A percentile compares a stretch with the other conserved stretches of the same genome.
phyloP scores from a whole-genome alignment of 2,329 filamentous ascomycete genomes.

The Microdochium bolleyi region DNA sequence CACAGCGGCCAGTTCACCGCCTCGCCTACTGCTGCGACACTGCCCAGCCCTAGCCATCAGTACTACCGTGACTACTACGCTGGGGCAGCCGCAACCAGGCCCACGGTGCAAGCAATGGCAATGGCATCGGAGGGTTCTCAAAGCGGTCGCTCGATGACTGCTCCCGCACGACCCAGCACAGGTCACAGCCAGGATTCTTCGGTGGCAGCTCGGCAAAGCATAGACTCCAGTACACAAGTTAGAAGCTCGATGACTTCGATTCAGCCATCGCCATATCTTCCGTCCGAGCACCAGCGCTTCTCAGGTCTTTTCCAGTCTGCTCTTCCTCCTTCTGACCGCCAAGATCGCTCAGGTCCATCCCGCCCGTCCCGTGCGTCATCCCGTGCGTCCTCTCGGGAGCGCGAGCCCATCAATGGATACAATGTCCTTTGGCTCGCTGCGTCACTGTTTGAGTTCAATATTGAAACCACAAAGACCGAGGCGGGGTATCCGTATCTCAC shows the following conservation, averaged over 20 bases:
- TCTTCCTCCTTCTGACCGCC: constrained; percentile 67
- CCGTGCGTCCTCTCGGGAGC: constrained; percentile 51
- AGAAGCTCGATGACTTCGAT: constrained; percentile 45
- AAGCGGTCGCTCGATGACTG: constrained; percentile 39
- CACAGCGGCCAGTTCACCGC: constrained; percentile 60
- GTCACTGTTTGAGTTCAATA: constrained; percentile 94
- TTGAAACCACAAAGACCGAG: constrained; percentile 83
- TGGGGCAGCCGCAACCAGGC: constrained; percentile 9
- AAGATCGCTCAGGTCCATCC: constrained; percentile 34
- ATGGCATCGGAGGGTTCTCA: constrained; percentile 44
- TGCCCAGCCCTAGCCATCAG: constrained; percentile 44
- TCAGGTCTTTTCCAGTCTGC: constrained; percentile 83
- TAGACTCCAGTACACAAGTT: constrained; percentile 36
- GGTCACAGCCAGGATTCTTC: constrained; percentile 52
- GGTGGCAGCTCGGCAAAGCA: constrained; percentile 40
- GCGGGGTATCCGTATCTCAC: constrained; percentile 93
- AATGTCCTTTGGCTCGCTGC: constrained; percentile 86
- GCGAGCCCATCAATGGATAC: constrained; percentile 47
- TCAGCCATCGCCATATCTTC: constrained; percentile 39
- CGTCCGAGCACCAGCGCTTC: constrained; percentile 45
- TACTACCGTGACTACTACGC: constrained; percentile 49
- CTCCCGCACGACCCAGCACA: constrained; percentile 46
- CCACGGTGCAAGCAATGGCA: constrained; percentile 22
- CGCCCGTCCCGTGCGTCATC: constrained; percentile 51
- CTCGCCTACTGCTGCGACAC: constrained; percentile 40